phyloP scores from a whole-genome alignment of 768 basidiomycete genomes.

The Neoboletus subvelutipes region DNA sequence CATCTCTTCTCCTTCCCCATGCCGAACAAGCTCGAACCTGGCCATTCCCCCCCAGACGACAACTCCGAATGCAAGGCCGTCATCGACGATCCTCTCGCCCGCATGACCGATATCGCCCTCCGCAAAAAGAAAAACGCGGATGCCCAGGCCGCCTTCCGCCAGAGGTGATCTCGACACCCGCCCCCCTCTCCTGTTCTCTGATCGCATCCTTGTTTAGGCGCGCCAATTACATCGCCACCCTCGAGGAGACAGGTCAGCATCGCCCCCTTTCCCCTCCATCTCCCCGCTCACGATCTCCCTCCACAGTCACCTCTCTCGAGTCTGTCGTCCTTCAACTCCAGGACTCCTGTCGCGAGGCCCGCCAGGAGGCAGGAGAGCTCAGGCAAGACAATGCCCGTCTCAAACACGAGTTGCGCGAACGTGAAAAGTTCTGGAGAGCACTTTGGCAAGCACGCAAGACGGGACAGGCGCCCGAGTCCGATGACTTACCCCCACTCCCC shows the following conservation, averaged over 20 bases:
- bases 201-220: slow-evolving; percentile 38
- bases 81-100: slow-evolving; percentile 35
- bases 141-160: slow-evolving; percentile 83
- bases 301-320: slow-evolving; percentile 75
- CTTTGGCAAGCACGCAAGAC: slow-evolving; percentile 67
- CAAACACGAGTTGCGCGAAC: slow-evolving; percentile 63
- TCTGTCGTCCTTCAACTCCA: slow-evolving; percentile 83
- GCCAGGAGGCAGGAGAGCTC: slow-evolving; percentile 58
- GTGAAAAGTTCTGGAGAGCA: slow-evolving; percentile 71
- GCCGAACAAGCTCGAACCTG: slow-evolving; percentile 31
- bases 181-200: slow-evolving; percentile 15
- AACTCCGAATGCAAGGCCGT: slow-evolving; percentile 39
- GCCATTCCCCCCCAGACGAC: slow-evolving; percentile 35
- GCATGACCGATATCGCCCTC: slow-evolving; percentile 65
- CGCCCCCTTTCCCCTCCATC: neutral
- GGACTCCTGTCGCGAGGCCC: slow-evolving; percentile 71
- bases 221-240: slow-evolving; percentile 83
- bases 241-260: slow-evolving; percentile 71
- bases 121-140: slow-evolving; percentile 90
- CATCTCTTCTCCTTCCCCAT: slow-evolving; percentile 15
- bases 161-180: slow-evolving; percentile 38
- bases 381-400: slow-evolving; percentile 65
- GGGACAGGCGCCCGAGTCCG: slow-evolving; percentile 49
- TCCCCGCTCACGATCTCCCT: slow-evolving; percentile 18
- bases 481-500: slow-evolving; percentile 52